Conservation (phyloP, 2,329 filamentous ascomycete species). For the Trichoderma pleuroti region DNA sequence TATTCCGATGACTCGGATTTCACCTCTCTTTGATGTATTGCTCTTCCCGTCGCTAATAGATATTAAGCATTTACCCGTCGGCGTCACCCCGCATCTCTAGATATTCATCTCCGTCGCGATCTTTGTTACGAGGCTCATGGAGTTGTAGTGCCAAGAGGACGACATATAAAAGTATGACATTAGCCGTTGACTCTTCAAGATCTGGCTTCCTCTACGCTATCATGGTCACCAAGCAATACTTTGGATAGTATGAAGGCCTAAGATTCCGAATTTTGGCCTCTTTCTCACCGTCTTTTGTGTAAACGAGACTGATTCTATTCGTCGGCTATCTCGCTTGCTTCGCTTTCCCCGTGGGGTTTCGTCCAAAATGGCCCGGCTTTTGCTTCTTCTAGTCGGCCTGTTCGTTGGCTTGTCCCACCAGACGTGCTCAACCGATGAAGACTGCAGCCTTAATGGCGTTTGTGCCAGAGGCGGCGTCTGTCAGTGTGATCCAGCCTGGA, state of each 20-base stretch:
- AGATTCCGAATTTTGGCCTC: neutral
- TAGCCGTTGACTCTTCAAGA: neutral
- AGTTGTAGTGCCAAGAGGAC: neutral
- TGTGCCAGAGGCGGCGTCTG: conserved; percentile 24
- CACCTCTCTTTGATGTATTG: neutral
- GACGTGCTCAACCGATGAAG: conserved; percentile 26
- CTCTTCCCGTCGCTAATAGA: neutral
- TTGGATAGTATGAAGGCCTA: neutral
- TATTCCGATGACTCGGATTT: neutral
- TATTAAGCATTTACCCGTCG: conserved; percentile 7
- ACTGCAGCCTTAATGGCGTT: conserved; percentile 33
- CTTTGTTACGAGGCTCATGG: neutral
- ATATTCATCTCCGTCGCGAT: neutral
- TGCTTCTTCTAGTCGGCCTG: neutral
- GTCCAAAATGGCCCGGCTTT: neutral
- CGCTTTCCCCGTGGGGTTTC: neutral
- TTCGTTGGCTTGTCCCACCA: conserved; percentile 1
- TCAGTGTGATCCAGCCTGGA: conserved; percentile 43
- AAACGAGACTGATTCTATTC: neutral
- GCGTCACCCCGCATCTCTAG: neutral
- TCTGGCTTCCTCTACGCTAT: neutral
- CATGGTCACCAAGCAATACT: neutral
- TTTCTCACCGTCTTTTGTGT: neutral
- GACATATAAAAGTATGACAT: neutral
- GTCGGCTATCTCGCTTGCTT: neutral